These are phyloP conservation scores for Lobosporangium transversale DNA, from an alignment of 192 early-diverging fungal species.

Conservation along the genomic window DNA sequence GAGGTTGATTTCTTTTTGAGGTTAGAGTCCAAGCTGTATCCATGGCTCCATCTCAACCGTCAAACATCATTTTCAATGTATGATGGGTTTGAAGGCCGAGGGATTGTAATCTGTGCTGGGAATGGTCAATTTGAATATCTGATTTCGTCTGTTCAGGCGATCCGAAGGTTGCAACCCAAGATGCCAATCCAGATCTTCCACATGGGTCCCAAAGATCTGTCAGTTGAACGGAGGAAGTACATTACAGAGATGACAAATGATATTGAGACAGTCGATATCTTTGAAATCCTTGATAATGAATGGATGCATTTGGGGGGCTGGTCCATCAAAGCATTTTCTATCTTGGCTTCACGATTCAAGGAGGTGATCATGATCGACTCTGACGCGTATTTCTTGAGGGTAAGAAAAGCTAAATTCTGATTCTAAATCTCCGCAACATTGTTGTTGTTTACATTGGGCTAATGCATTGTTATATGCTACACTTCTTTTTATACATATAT, in stretches of 20 bases:
- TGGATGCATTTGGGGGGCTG: slow-evolving; percentile 62
- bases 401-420: too few species aligned
- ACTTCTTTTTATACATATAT: background rate
- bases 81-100: slow-evolving; percentile 17
- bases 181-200: slow-evolving; percentile 72
- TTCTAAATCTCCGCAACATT: too few species aligned
- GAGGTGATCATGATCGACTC: slow-evolving; percentile 72
- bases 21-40: slow-evolving; percentile 19
- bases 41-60: slow-evolving; percentile 10
- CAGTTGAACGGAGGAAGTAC: slow-evolving; percentile 21
- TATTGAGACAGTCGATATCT: slow-evolving; percentile 50
- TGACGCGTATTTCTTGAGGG: slow-evolving; percentile 65
- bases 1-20: slow-evolving; percentile 34
- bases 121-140: slow-evolving; percentile 57
- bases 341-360: slow-evolving; percentile 65
- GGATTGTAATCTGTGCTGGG: slow-evolving; percentile 60
- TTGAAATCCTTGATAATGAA: slow-evolving; percentile 52
- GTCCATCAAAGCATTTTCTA: slow-evolving; percentile 70
- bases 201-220: slow-evolving; percentile 56
- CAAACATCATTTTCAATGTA: slow-evolving; percentile 17
- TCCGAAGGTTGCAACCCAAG: slow-evolving; percentile 56
- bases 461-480: too few species aligned
- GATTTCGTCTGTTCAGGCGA: slow-evolving; percentile 46
- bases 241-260: slow-evolving; percentile 35
- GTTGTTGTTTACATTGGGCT: too few species aligned